Evolutionary conservation across 2,329 filamentous ascomycete genomes (phyloP).

Genomic region (Penicillium sp.): DNA sequence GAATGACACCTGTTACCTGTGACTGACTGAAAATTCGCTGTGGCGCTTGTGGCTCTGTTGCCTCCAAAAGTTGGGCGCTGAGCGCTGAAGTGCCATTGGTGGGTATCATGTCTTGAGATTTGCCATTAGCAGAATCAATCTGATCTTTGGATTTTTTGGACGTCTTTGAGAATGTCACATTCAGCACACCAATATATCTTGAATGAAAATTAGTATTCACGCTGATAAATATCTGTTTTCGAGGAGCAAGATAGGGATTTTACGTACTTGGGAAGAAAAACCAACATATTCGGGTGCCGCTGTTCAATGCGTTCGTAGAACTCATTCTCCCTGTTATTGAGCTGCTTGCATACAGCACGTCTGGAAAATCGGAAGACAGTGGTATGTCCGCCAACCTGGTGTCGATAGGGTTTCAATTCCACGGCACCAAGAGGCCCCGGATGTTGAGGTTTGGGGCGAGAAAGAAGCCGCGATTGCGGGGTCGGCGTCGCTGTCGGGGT

Average conservation of each 20-base stretch:
- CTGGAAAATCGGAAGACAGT: constrained; percentile 95
- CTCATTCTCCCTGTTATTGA: constrained; percentile 97
- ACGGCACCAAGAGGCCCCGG: constrained; percentile 75
- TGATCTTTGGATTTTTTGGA: constrained; percentile 58
- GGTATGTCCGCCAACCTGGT: constrained; percentile 95
- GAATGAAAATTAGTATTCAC: constrained; percentile 12
- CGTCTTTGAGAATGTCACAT: constrained; percentile 89
- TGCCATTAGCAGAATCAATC: constrained; percentile 17
- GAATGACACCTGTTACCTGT: constrained; percentile 69
- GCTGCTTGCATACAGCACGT: constrained; percentile 92
- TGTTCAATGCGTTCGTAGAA: constrained; percentile 97
- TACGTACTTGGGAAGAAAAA: constrained; percentile 79
- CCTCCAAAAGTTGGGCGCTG: constrained; percentile 17
- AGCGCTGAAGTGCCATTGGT: constrained; percentile 13
- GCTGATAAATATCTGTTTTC: neutral
- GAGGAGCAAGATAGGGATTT: neutral
- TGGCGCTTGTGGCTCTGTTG: constrained; percentile 41
- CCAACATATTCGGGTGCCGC: constrained; percentile 82
- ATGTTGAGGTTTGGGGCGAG: constrained; percentile 31
- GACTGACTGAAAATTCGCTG: constrained; percentile 70
- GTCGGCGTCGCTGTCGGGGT: constrained; percentile 50
- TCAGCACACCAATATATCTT: constrained; percentile 95
- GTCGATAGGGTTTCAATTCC: constrained; percentile 92
- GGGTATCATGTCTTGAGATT: constrained; percentile 10
- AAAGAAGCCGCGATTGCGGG: constrained; percentile 27